Evolutionary conservation across 257 asterid species (phyloP).

Genomic region (Salvia miltiorrhiza): DNA sequence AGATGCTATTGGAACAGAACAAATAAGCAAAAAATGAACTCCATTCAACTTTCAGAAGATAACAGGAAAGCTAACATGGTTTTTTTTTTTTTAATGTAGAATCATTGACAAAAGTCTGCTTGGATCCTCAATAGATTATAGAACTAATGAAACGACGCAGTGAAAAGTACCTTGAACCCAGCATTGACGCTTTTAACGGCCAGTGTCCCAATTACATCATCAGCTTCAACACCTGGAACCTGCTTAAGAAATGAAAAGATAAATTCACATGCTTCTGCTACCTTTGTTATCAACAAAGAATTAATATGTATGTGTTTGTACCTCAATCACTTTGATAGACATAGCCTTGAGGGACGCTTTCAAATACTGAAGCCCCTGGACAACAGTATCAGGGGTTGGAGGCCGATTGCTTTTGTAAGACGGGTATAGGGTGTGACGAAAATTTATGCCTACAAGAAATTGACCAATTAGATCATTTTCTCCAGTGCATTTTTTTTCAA

Average conservation of each 20-base stretch:
- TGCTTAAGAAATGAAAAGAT: conserved; percentile 35
- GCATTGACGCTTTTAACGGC: conserved; percentile 77
- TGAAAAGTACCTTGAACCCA: conserved; percentile 73
- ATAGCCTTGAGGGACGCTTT: conserved; percentile 95
- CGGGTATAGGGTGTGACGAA: conserved; percentile 90
- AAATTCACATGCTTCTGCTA: conserved; percentile 12
- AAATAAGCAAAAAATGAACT: background rate
- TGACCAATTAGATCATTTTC: conserved; percentile 15
- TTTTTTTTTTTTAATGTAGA: background rate
- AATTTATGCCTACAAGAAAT: conserved; percentile 71
- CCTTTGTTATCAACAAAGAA: conserved; percentile 12
- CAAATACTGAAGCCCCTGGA: conserved; percentile 95
- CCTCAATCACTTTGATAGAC: conserved; percentile 97
- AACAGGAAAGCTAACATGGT: background rate
- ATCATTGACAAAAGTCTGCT: background rate
- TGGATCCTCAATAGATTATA: conserved; percentile 15
- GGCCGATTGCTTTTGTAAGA: conserved; percentile 94
- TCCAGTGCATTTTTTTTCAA: background rate
- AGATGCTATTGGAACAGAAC: background rate
- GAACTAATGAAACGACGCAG: background rate
- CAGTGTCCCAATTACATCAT: conserved; percentile 97
- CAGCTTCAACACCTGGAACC: conserved; percentile 99
- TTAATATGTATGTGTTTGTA: conserved; percentile 24
- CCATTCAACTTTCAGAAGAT: background rate
- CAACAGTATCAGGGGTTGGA: conserved; percentile 96